phyloP scores from a whole-genome alignment of 75 land plant genomes.

The Sequoia sempervirens region DNA sequence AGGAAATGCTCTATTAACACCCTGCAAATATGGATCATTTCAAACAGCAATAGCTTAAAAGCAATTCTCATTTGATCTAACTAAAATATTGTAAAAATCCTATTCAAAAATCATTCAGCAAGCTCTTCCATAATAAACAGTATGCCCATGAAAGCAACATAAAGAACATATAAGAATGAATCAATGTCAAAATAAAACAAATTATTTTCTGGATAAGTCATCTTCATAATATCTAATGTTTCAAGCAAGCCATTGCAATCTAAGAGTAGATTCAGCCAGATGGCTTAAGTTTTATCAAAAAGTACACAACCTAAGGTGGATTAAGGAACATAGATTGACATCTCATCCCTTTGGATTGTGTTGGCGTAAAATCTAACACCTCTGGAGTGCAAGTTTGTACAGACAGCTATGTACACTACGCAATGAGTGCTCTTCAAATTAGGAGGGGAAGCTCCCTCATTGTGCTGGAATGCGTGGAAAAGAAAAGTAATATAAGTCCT shows the following conservation, averaged over 20 bases:
- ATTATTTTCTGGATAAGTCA: background rate
- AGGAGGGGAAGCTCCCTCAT: too few species aligned
- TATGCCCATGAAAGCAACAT: background rate
- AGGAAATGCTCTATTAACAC: slow-evolving; percentile 97
- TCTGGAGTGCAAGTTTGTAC: too few species aligned
- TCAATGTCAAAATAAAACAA: background rate
- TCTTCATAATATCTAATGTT: background rate
- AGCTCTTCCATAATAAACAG: background rate
- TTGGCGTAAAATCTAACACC: too few species aligned
- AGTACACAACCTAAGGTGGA: background rate
- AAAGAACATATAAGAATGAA: background rate
- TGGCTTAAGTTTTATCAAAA: background rate
- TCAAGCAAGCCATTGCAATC: background rate
- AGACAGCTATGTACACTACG: too few species aligned
- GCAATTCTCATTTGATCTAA: background rate
- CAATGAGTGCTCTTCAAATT: too few species aligned
- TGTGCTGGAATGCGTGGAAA: too few species aligned
- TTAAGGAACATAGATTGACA: background rate
- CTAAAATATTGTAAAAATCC: background rate
- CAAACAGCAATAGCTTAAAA: background rate
- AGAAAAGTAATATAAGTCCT: too few species aligned
- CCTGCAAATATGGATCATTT: slow-evolving; percentile 45
- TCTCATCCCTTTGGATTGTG: background rate
- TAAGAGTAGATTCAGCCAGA: background rate
- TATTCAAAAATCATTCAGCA: background rate